Evolutionary conservation across 2,329 filamentous ascomycete species (phyloP), one percentile per base, ranked within the genome.

Genomic region (Westerdykella ornata): DNA sequence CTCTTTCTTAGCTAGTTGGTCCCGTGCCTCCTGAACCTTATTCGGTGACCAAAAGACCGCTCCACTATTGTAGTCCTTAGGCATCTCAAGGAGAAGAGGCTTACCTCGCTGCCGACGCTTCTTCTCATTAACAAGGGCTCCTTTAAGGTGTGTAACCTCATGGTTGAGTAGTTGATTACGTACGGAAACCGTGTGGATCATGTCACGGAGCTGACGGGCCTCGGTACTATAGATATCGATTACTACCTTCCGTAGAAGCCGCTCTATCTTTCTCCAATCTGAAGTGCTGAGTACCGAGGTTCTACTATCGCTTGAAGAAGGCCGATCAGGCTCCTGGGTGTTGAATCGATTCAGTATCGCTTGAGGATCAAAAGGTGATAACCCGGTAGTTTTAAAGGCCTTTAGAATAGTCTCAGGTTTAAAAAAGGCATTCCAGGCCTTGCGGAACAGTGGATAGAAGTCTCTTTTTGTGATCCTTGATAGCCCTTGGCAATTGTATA

Each of bases 41-140:
- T 31, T 35, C 22, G 36, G 46, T 34, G 38, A 43, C 40, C 35
- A 48, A 35, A 48, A 48, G 3, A 43, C 33, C 17, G 40, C 36
- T 9, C 46, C 46, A 39, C 46, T 33, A 42, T 43, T 34, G 16
- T 42, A 47, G 30, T 47, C 38, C n/a, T 41, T 15, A 15, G 22
- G 38, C 26, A 38, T 37, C 34, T 48, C 29, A 13, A 39, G 42
- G 16, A 26, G 14, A 14, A 47, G 38, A 38, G 38, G 7, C 26
- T 44, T 44, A 20, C 37, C 18, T 9, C 19, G 13, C 42, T 44
- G 41, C 18, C 30, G 33, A 32, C 26, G 41, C 44, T 44, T 44
- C 35, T 41, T 41, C 20, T 41, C 41, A 29, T 8, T n/a, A 29
- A n/a, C 26, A 29, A 29, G 26, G n/a, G 26, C 26, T 29, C n/a